phyloP scores from a whole-genome alignment of 257 asterid species.

The Rubia yunnanensis region DNA sequence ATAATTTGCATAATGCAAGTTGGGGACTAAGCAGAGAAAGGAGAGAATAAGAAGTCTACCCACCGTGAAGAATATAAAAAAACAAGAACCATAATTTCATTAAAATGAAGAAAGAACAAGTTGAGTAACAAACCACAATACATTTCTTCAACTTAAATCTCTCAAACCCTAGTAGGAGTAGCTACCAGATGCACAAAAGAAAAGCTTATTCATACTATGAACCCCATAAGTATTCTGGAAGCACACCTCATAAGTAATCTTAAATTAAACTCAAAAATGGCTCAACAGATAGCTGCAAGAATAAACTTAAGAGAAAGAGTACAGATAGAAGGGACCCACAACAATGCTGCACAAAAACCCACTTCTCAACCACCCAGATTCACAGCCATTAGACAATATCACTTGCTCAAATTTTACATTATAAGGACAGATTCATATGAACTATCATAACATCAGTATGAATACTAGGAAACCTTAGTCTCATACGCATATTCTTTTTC shows the following conservation, averaged over 20 bases:
- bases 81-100: background rate
- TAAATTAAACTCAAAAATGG: background rate
- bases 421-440: background rate
- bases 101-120: too few species aligned
- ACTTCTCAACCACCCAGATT: background rate
- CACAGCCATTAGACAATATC: background rate
- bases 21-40: background rate
- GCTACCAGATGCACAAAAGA: background rate
- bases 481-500: background rate
- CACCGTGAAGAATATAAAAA: background rate
- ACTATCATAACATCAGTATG: background rate
- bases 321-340: background rate
- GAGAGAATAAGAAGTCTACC: background rate
- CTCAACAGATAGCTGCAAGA: background rate
- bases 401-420: background rate
- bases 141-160: background rate
- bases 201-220: background rate
- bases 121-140: background rate
- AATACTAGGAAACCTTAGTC: background rate
- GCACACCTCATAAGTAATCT: background rate
- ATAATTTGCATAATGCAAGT: background rate
- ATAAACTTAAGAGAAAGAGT: background rate
- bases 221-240: too few species aligned
- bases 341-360: background rate
- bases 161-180: background rate